phyloP scores from a whole-genome alignment of 108 stramenopile genomes.

The Pelagomonas calceolata region DNA sequence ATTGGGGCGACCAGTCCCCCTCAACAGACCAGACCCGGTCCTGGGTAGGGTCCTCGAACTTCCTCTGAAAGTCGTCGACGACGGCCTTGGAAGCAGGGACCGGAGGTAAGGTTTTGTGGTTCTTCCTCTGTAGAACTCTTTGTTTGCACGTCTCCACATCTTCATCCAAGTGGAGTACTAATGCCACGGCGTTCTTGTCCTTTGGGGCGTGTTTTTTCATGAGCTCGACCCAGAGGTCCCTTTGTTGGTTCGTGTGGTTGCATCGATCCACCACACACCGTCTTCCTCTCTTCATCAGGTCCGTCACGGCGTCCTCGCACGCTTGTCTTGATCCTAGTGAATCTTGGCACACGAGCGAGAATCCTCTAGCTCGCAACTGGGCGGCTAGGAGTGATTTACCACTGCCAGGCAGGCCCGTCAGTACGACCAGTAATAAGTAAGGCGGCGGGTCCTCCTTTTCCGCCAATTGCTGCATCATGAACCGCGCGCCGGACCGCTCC shows the following conservation, averaged over 20 bases:
- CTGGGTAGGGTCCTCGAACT: too few relatives aligned
- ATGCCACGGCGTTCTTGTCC: too few relatives aligned
- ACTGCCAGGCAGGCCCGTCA: neutral
- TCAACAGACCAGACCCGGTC: too few relatives aligned
- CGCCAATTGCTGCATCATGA: neutral
- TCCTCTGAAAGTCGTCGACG: too few relatives aligned
- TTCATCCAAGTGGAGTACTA: too few relatives aligned
- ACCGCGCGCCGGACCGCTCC: too few relatives aligned
- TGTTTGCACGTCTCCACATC: too few relatives aligned
- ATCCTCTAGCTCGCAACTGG: neutral
- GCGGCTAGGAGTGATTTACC: constrained; percentile 3
- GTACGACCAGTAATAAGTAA: neutral
- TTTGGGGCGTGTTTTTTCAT: too few relatives aligned
- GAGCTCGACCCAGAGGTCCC: neutral
- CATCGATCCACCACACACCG: neutral
- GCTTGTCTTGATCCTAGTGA: neutral
- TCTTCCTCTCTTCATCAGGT: neutral
- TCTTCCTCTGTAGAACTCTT: too few relatives aligned
- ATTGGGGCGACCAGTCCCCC: too few relatives aligned
- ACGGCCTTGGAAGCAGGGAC: too few relatives aligned
- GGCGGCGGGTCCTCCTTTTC: neutral
- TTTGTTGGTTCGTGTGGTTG: neutral
- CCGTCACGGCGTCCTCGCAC: neutral
- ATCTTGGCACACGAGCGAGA: neutral
- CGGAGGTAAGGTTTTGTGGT: too few relatives aligned